A percentile compares a stretch with the other conserved stretches of the same genome.
These are phyloP conservation scores for Botrytis pseudocinerea DNA, from an alignment of 2,329 filamentous ascomycete genomes.

Conservation along the genomic window DNA sequence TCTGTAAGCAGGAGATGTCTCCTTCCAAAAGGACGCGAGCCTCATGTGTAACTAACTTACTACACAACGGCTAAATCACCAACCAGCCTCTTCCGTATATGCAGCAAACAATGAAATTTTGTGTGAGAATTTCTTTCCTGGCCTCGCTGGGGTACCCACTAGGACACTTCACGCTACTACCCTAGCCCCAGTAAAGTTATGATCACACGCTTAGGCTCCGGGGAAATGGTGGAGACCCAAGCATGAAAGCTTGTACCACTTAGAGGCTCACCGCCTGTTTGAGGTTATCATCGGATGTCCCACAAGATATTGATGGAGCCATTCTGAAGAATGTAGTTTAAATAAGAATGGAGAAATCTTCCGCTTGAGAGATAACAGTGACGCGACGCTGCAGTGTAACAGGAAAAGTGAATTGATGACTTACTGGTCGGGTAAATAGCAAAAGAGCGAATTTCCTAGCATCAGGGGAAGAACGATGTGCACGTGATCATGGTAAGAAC, in stretches of 20 bases:
- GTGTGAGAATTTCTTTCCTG: background rate
- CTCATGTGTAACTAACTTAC: background rate
- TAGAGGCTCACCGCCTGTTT: slow-evolving; percentile 17
- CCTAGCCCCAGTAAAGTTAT: slow-evolving; percentile 6
- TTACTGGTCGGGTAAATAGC: background rate
- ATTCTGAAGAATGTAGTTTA: background rate
- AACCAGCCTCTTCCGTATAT: slow-evolving; percentile 2
- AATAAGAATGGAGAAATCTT: slow-evolving; percentile 4
- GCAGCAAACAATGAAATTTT: slow-evolving; percentile 5
- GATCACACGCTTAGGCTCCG: slow-evolving; percentile 21
- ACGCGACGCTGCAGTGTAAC: slow-evolving; percentile 3
- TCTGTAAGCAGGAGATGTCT: background rate
- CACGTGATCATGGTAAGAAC: background rate
- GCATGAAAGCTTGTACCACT: slow-evolving; percentile 6
- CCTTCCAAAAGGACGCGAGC: background rate
- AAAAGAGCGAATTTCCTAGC: background rate
- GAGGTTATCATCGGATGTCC: background rate
- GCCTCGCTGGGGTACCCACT: background rate
- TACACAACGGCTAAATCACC: background rate
- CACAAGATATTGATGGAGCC: background rate
- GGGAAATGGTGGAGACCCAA: slow-evolving; percentile 20
- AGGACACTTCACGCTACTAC: slow-evolving; percentile 1
- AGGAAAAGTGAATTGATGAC: background rate
- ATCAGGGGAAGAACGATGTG: background rate
- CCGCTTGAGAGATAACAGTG: background rate